A percentile compares a stretch with the other conserved stretches of the same genome.
phyloP scores from a whole-genome alignment of 208 protist genomes.

The Phytomonas sp. region DNA sequence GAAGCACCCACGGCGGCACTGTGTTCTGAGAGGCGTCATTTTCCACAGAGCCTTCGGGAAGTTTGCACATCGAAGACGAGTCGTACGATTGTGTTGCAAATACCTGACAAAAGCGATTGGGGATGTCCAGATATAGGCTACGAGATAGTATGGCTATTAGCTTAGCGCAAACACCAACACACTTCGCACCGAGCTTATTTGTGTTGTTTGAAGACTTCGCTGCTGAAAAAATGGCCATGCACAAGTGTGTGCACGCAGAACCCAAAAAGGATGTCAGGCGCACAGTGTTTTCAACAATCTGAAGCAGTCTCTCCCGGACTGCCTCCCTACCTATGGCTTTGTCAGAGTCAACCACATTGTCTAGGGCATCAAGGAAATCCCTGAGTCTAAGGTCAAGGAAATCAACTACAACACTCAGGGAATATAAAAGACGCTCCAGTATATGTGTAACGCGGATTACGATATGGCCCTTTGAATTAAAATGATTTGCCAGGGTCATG shows the following conservation, averaged over 20 bases:
- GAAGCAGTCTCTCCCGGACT: background rate
- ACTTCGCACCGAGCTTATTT: background rate
- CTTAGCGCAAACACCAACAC: background rate
- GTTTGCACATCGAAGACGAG: background rate
- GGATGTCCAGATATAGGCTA: background rate
- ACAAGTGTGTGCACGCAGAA: background rate
- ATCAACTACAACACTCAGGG: background rate
- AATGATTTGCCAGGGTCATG: background rate
- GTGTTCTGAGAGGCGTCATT: background rate
- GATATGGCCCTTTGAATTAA: background rate
- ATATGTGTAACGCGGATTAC: background rate
- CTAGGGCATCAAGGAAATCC: background rate
- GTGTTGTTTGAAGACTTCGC: background rate
- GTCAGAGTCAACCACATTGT: background rate
- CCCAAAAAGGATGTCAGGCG: background rate
- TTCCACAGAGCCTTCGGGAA: background rate
- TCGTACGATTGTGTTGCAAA: background rate
- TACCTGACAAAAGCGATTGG: background rate
- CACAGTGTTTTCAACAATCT: background rate
- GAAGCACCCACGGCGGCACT: background rate
- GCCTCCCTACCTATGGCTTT: background rate
- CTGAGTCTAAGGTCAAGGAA: background rate
- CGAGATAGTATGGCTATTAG: conserved; percentile 1
- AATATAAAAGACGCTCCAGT: background rate
- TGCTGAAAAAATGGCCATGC: background rate